Evolutionary conservation across 2,329 filamentous ascomycete genomes (phyloP).

Genomic region (Fusarium humuli): DNA sequence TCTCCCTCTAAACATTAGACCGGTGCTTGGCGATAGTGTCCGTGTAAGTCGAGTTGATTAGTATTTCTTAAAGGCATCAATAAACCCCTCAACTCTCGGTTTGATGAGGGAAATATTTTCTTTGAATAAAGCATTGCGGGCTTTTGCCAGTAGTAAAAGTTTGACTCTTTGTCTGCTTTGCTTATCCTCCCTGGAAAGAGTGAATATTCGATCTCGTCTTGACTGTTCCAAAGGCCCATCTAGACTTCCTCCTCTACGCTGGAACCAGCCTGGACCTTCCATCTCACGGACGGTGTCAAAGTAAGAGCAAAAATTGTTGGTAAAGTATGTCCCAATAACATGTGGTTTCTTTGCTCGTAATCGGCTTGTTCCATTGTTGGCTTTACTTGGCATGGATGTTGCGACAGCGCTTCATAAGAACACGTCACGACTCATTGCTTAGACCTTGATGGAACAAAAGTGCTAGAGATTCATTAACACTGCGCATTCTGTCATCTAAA

Average conservation of each 20-base stretch:
- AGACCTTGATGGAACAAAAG: background rate
- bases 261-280: background rate
- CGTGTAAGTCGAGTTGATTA: constrained; percentile 15
- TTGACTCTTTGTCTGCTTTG: background rate
- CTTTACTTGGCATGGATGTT: background rate
- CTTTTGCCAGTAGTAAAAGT: background rate
- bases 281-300: background rate
- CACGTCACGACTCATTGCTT: background rate
- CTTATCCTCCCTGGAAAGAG: accelerated
- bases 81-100: constrained; percentile 23
- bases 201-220: background rate
- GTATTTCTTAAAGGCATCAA: background rate
- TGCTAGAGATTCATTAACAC: background rate
- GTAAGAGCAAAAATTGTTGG: background rate
- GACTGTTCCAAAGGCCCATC: background rate
- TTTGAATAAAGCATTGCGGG: background rate
- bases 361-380: background rate
- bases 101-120: constrained; percentile 8
- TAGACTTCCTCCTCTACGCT: background rate
- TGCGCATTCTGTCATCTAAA: background rate
- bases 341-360: background rate
- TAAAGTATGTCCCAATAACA: background rate
- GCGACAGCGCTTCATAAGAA: background rate
- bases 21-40: constrained; percentile 2
- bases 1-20: background rate